These are phyloP conservation scores for Ophiostoma ulmi DNA, from an alignment of 2,329 filamentous ascomycete species.

Conservation along the genomic window DNA sequence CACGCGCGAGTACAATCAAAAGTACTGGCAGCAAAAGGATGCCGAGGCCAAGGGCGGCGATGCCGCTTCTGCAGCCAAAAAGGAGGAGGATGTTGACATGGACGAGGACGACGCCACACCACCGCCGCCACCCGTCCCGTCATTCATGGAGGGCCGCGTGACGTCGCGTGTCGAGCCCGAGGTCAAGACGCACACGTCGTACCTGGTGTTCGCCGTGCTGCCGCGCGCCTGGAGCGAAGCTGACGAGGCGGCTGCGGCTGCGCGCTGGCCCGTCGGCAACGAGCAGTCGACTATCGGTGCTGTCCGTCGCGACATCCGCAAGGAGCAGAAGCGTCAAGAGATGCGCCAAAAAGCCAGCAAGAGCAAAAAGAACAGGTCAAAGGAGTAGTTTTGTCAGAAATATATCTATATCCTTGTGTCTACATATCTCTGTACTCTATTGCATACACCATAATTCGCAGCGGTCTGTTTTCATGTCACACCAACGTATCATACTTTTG, in stretches of 20 bases:
- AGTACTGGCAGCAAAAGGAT: constrained; percentile 24
- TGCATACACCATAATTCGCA: background rate
- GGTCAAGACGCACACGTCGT: constrained; percentile 94
- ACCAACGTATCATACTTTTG: background rate
- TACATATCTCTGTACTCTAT: background rate
- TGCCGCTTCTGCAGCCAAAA: background rate
- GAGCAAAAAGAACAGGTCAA: constrained; percentile 1
- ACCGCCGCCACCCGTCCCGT: constrained; percentile 38
- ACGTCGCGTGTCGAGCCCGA: constrained; percentile 80
- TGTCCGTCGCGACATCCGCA: constrained; percentile 50
- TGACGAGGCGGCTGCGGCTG: constrained; percentile 65
- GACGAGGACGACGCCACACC: constrained; percentile 27
- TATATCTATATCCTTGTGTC: background rate
- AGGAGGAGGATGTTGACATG: constrained; percentile 1
- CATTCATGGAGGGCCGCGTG: constrained; percentile 71
- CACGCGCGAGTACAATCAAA: constrained; percentile 53
- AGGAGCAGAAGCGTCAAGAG: constrained; percentile 52
- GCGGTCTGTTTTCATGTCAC: background rate
- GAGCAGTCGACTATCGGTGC: constrained; percentile 50
- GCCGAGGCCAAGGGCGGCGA: constrained; percentile 26
- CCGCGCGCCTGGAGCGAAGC: constrained; percentile 81
- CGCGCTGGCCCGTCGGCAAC: constrained; percentile 58
- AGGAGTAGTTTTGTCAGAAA: background rate
- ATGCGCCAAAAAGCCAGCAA: constrained; percentile 21
- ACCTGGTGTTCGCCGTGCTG: constrained; percentile 85